Conservation (phyloP, 768 basidiomycete genomes). For the Rhodosporidiobolus sp. region DNA sequence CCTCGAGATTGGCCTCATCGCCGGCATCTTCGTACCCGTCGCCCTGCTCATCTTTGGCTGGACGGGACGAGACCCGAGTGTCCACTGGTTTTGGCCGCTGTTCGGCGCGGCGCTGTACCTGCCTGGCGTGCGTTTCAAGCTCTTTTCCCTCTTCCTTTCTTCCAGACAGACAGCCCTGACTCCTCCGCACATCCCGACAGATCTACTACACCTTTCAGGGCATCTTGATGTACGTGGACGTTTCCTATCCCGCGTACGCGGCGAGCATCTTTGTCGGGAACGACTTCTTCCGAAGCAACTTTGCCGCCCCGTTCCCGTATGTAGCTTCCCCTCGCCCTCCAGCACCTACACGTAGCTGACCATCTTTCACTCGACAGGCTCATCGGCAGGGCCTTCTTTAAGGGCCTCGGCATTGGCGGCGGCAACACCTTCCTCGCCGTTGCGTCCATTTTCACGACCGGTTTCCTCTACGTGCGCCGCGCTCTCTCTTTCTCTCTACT, state of each 20-base stretch:
- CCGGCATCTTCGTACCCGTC: too few relatives aligned
- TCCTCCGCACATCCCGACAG: neutral
- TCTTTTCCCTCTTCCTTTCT: neutral
- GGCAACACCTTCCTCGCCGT: conserved; percentile 45
- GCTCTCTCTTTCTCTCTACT: too few relatives aligned
- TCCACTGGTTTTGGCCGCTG: conserved; percentile 38
- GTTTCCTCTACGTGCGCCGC: neutral
- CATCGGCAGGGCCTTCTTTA: conserved; percentile 39
- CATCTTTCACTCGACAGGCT: conserved; percentile 9
- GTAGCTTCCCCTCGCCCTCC: conserved; percentile 1
- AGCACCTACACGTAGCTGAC: neutral
- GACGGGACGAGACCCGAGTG: conserved; percentile 30
- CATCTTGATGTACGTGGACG: neutral
- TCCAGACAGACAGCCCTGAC: neutral
- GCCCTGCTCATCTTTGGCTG: conserved; percentile 44
- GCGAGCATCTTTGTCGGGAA: conserved; percentile 48
- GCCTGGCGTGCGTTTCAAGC: neutral
- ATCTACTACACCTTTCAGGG: neutral
- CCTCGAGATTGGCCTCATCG: too few relatives aligned
- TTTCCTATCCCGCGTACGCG: conserved; percentile 14
- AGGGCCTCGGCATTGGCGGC: conserved; percentile 29
- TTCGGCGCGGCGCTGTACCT: neutral
- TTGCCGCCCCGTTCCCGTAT: conserved; percentile 40
- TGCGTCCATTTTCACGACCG: neutral
- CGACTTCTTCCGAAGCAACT: conserved; percentile 47